Base-by-base conservation (phyloP, 1,139 yeast species). In the Taphrina confusa region DNA sequence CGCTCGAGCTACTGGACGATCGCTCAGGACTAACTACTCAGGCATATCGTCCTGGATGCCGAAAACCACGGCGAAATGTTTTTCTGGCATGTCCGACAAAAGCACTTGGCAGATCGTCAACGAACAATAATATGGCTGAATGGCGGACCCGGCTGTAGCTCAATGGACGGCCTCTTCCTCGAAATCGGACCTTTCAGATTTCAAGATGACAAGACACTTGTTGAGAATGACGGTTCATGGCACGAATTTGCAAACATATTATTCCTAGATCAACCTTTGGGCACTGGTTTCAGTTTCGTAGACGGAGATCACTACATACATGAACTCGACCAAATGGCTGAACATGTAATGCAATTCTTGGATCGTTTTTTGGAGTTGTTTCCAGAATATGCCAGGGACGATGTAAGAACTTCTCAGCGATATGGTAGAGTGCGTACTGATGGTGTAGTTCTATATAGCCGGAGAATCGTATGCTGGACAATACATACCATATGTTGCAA, bases 381-480 rank as follows among this genome's bases (percentile, higher is more conserved):
- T 71, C 96, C 97, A 0, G 84, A 85, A 57, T 90, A 87, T 66
- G 66, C 73, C 11, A 70, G 70, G 12, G 83, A 87, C 65, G 87
- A 87, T 34, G 62, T 59, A 34, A 22, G 39, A 18, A 25, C 11
- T 28, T 5, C 28, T 37, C 33, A 23, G 37, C 22, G 14, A n/a
- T n/a, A n/a, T n/a, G n/a, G n/a, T n/a, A n/a, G n/a, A n/a, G n/a
- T n/a, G n/a, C n/a, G n/a, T n/a, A n/a, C 18, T 37, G 16, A 14
- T 16, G 16, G 8, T 2, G 14, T 45, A 60, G 61, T 74, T 92
- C 3, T 83, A 82, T 66, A 72, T 92, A 52, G 95, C 96, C 0
- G 99, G 99, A 25, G 98, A 92, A 73, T 87, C 96, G 66, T 94
- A 85, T 74, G 97, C 98, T 1, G 99, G 99, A 23, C 97, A 92